Base-by-base conservation (phyloP, 176 grass and related monocot genomes). In the Saccharum officinarum region DNA sequence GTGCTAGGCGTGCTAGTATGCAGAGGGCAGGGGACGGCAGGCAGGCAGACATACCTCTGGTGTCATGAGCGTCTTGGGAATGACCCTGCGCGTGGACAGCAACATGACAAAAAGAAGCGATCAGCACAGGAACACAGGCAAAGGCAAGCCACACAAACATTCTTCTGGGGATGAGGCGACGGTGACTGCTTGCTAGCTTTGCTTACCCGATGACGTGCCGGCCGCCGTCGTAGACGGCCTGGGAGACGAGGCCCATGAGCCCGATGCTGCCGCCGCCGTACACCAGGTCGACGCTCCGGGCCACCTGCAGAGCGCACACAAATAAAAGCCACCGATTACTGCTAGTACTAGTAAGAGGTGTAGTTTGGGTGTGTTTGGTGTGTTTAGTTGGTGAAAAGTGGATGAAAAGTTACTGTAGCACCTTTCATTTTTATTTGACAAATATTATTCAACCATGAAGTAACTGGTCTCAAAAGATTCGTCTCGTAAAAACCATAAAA, bases 51-150 rank as follows among this genome's bases (percentile, higher is more conserved):
- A 59, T 91, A 99, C 97, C 93, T 99, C 97, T 83, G 87, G 90
- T 12, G 94, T 91, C 97, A 99, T 99, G 86, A 99, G 97, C 34
- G 97, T 99, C 89, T 94, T 99, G 83, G 97, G 97, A 90, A 99
- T 99, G 81, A 99, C 97, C 59, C 97, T 99, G 97, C 92, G 87
- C 73, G 42, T 83, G 76, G 78, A 84, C 83, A 92, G 38, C 34
- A 92, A 88, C 59, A 71, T 66, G 79, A 82, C 59, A 90, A 89
- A 87, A 82, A 77, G 44, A 69, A 87, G 75, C 14, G 76, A 87
- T 87, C 79, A 80, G 85, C 69, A 23, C 80, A 87, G 46, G 50
- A 46, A 33, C 46, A 16, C 44, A 14, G 45, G 13, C 10, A 10
- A 9, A 42, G 41, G 15, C 28, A 63, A 40, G 67, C 26, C 3